phyloP scores from a whole-genome alignment of 2,329 filamentous ascomycete genomes.

The Aspergillus fischeri region DNA sequence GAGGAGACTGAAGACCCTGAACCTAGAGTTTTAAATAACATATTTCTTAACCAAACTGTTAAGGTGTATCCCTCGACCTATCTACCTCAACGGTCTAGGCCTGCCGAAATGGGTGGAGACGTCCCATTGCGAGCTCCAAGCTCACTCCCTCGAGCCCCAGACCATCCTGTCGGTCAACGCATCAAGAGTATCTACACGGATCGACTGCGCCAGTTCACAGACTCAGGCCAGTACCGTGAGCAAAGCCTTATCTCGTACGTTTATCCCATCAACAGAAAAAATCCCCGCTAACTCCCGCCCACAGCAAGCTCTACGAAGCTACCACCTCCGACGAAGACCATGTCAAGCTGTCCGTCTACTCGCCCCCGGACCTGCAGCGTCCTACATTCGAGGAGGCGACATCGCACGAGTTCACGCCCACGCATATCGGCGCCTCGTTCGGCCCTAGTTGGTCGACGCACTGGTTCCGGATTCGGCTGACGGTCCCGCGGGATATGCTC shows the following conservation, averaged over 20 bases:
- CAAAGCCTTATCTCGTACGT: slow-evolving; percentile 69
- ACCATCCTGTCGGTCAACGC: slow-evolving; percentile 64
- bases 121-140: slow-evolving; percentile 28
- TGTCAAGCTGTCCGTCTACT: slow-evolving; percentile 82
- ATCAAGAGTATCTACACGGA: slow-evolving; percentile 83
- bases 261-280: neutral
- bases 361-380: slow-evolving; percentile 71
- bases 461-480: slow-evolving; percentile 86
- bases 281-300: slow-evolving; percentile 1
- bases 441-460: slow-evolving; percentile 97
- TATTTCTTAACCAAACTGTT: neutral
- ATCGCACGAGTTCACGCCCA: slow-evolving; percentile 69
- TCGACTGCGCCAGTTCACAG: slow-evolving; percentile 76
- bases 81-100: slow-evolving; percentile 1
- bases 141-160: slow-evolving; percentile 48
- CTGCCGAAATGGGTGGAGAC: slow-evolving; percentile 22
- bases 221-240: slow-evolving; percentile 70
- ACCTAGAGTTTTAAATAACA: neutral
- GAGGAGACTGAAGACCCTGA: neutral
- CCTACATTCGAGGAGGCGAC: slow-evolving; percentile 83
- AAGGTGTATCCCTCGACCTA: neutral
- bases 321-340: slow-evolving; percentile 64
- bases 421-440: slow-evolving; percentile 72
- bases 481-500: slow-evolving; percentile 66
- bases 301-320: slow-evolving; percentile 69